Evolutionary conservation across 2,329 filamentous ascomycete genomes (phyloP).

Genomic region (Colletotrichum chrysophilum): DNA sequence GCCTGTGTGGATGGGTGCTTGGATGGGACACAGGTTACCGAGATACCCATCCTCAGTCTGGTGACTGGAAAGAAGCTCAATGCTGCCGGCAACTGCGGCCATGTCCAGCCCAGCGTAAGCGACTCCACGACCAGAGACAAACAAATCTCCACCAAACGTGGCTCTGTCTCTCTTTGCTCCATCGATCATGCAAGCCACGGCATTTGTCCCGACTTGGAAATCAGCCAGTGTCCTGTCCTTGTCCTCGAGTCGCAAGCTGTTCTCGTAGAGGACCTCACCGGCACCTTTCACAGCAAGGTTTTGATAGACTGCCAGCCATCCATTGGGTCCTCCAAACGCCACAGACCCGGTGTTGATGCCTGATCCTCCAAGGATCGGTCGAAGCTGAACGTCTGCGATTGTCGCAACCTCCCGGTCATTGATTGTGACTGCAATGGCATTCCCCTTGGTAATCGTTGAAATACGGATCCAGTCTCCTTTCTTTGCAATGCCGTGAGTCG

Average conservation of each 20-base stretch:
- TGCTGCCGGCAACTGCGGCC: neutral
- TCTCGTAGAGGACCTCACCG: neutral
- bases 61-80: slow-evolving; percentile 11
- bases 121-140: slow-evolving; percentile 8
- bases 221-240: neutral
- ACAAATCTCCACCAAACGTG: slow-evolving; percentile 10
- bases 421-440: neutral
- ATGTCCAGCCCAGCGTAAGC: slow-evolving; percentile 3
- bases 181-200: slow-evolving; percentile 10
- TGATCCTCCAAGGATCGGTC: neutral
- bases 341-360: slow-evolving; percentile 10
- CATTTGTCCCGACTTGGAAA: slow-evolving; percentile 12
- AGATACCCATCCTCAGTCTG: slow-evolving; percentile 10
- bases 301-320: neutral
- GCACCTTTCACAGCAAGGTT: neutral
- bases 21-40: slow-evolving; percentile 12
- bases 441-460: neutral
- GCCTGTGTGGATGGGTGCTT: neutral
- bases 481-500: neutral
- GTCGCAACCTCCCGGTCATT: neutral
- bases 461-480: neutral
- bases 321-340: slow-evolving; percentile 9
- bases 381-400: neutral
- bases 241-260: neutral
- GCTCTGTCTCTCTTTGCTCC: slow-evolving; percentile 15